Conservation (phyloP, 2,329 filamentous ascomycete genomes). For the Aspergillus awamori region DNA sequence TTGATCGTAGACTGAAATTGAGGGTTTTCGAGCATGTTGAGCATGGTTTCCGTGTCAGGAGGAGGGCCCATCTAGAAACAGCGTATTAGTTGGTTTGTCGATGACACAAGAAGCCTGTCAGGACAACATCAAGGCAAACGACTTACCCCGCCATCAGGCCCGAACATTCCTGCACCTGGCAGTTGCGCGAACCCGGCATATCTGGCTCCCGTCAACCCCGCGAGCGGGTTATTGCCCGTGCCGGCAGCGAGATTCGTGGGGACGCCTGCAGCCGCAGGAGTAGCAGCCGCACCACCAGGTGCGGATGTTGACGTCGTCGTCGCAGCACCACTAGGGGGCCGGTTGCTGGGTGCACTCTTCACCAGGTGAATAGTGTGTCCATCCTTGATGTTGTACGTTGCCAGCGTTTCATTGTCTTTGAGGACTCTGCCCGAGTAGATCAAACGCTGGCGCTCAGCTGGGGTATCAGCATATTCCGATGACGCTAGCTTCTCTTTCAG, state of each 20-base stretch:
- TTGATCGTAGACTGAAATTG: slow-evolving; percentile 86
- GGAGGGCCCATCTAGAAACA: slow-evolving; percentile 80
- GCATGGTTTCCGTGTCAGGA: slow-evolving; percentile 76
- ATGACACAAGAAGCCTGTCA: background rate
- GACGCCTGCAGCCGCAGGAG: slow-evolving; percentile 42
- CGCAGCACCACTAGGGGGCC: slow-evolving; percentile 58
- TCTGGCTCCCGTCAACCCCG: slow-evolving; percentile 85
- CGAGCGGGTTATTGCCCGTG: slow-evolving; percentile 81
- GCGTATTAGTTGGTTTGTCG: slow-evolving; percentile 19
- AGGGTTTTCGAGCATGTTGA: slow-evolving; percentile 85
- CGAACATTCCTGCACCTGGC: slow-evolving; percentile 85
- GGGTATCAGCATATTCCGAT: slow-evolving; percentile 81
- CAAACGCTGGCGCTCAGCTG: slow-evolving; percentile 84
- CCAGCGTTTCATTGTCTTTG: slow-evolving; percentile 87
- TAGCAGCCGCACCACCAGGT: slow-evolving; percentile 35
- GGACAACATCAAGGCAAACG: background rate
- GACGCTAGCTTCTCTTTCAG: slow-evolving; percentile 86
- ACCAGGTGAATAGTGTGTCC: slow-evolving; percentile 96
- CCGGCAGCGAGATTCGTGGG: slow-evolving; percentile 54
- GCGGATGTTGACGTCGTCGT: slow-evolving; percentile 48
- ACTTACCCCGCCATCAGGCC: slow-evolving; percentile 90
- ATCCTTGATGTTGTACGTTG: slow-evolving; percentile 89
- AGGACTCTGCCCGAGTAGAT: slow-evolving; percentile 98
- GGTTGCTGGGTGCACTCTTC: slow-evolving; percentile 91
- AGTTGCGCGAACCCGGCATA: slow-evolving; percentile 91